Base-by-base conservation (phyloP, 179 eudicot species). In the Patellifolia procumbens region DNA sequence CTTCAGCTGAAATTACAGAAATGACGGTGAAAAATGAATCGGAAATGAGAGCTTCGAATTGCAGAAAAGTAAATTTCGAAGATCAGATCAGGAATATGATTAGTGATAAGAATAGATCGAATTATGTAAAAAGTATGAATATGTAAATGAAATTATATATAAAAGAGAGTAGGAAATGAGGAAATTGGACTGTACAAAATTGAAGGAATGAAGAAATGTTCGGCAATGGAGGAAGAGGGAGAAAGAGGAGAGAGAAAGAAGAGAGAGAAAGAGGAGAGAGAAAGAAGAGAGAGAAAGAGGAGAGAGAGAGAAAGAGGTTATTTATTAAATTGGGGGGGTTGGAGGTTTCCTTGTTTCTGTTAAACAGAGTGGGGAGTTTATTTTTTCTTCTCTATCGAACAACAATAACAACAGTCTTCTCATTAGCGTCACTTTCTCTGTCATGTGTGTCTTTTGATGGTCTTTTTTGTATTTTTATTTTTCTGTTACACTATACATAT, bases 21-120 rank as follows among this genome's bases (percentile, higher is more conserved):
- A 58, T n/a, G 72, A 22, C 5, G 74, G 46, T 7, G 65, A 28
- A 26, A 35, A 48, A 49, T 58, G 0, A 61, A 37, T 45, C 53
- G 20, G 29, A 69, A 73, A 77, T 58, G n/a, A 61, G 68, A 62
- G 56, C 5, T 59, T 58, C 20, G 32, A 48, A 60, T 59, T 61
- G 69, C 52, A 70, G 15, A 34, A 34, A 42, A 1, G 61, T 49
- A 77, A 78, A 62, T 71, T 63, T 64, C 26, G 28, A 48, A 62
- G 70, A 78, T 78, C 68, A 52, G 80, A 71, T 78, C 76, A 70
- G n/a, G 32, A 19, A 34, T 37, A 74, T 65, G 58, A 67, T 73
- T 67, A 74, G 74, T 78, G 67, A 45, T 22, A 35, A 42, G 19
- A 70, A 35, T 3, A 34, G 13, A 71, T 35, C 20, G 45, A 71